Conservation (phyloP, 257 asterid species). For the Linaria vulgaris region DNA sequence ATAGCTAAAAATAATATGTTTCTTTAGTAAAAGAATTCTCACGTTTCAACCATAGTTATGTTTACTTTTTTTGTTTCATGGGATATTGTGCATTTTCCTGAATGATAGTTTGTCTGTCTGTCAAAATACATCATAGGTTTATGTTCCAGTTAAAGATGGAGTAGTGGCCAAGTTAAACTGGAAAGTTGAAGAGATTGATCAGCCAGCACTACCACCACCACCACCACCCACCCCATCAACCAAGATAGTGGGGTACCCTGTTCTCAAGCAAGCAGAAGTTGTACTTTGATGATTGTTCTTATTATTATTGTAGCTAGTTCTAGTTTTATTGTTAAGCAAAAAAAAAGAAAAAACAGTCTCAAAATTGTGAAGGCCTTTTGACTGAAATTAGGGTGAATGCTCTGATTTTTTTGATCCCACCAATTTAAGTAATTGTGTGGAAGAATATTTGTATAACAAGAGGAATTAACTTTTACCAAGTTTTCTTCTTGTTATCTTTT, state of each 20-base stretch:
- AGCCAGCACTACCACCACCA: slow-evolving; percentile 9
- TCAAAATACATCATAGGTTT: slow-evolving; percentile 39
- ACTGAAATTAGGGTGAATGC: slow-evolving; percentile 16
- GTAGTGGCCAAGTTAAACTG: slow-evolving; percentile 46
- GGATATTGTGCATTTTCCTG: not conserved
- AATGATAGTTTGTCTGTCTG: not conserved
- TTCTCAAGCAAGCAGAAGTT: slow-evolving; percentile 36
- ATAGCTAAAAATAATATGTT: slow-evolving; percentile 30
- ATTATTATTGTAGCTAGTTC: not conserved
- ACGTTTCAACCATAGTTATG: not conserved
- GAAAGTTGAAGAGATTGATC: slow-evolving; percentile 40
- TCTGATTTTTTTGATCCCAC: slow-evolving; percentile 32
- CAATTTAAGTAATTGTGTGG: slow-evolving; percentile 21
- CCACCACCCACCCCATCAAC: slow-evolving; percentile 30
- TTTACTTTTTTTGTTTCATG: not conserved
- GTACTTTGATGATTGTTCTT: slow-evolving; percentile 24
- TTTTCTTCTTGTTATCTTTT: slow-evolving; percentile 35
- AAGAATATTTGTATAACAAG: slow-evolving; percentile 17
- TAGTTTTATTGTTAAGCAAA: not conserved
- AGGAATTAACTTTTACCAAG: slow-evolving; percentile 14
- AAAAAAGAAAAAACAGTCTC: not conserved
- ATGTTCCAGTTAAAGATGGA: slow-evolving; percentile 53
- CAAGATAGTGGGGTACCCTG: slow-evolving; percentile 35
- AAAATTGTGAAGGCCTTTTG: not conserved
- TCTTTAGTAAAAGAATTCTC: slow-evolving; percentile 24